Base-by-base conservation (phyloP, 371 early-diverging fungal species). In the Rhizopus sp. region DNA sequence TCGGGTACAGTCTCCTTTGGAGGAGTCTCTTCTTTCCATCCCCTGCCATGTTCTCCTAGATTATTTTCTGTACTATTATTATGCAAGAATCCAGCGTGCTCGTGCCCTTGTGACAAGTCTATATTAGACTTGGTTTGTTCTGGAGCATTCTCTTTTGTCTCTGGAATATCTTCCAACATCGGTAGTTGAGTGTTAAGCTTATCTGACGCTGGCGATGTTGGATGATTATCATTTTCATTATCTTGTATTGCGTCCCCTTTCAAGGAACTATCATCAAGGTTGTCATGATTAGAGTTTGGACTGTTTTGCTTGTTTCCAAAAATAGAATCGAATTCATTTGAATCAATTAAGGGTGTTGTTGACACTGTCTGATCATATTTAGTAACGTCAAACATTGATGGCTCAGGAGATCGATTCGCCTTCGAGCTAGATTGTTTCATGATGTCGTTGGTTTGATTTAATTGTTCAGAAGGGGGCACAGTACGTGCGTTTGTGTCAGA, bases 281-380 rank as follows among this genome's bases (percentile, higher is more conserved):
- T 7, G 17, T 29, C 29, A 46, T 17, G 30, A 7, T 46, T 8
- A 46, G 5, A 9, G n/a, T 46, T 15, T 23, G 23, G 23, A 2
- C 23, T 2, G 23, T 46, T 15, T 3, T 9, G 46, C 29, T 29
- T 46, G 29, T 23, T 17, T 9, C 57, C 60, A 50, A 65, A 65
- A 49, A 57, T 55, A 39, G 55, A 7, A 39, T 64, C 53, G 44
- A 57, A 59, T 6, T 64, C 60, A 8, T 53, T 41, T 16, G 53
- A 46, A 7, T 23, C 6, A 9, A 9, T 46, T 12, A 46, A 46
- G 46, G 46, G 29, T 41, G 53, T 1, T 39, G 51, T 34, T 37
- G 47, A 29, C 13, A 35, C 49, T 12, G 8, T 42, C 48, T 17
- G 15, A 15, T 7, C 23, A 5, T 48, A 33, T n/a, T 48, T 49